Base-by-base conservation (phyloP, 257 asterid species). In the Parsonsia alboflavescens region DNA sequence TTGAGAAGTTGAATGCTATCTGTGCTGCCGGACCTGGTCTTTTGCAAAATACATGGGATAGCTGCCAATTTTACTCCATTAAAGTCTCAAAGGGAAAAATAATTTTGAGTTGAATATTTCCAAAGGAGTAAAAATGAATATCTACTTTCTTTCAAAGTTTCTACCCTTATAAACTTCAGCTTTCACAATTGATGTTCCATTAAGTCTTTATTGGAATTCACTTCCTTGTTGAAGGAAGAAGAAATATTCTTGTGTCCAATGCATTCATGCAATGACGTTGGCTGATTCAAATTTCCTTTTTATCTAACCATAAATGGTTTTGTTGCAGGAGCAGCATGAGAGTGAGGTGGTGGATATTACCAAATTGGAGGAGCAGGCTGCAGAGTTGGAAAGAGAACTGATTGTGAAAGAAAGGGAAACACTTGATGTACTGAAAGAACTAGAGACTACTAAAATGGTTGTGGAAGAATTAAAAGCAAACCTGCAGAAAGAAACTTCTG, bases 331-430 rank as follows among this genome's bases (percentile, higher is more conserved):
- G 75, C 89, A 85, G 96, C 71, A 76, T 64, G 86, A 73, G 6
- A 39, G 63, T 3, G 88, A 83, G 72, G 77, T 61, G 59, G 42
- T 82, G 75, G 93, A 86, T 81, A 82, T 88, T 75, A 84, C 69
- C 17, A 75, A 85, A 64, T 75, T 90, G 80, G 97, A 90, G 87
- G 95, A 92, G 78, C 84, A 90, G 67, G 90, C 97, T 68, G 89
- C 85, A 7, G 88, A 82, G 78, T 77, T 94, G 75, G 92, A 89
- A 76, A 81, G 76, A 72, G 92, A 89, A 77, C 86, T 93, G 11
- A 80, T 87, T 19, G 66, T 71, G 5, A 93, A 89, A 83, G 98
- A 93, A 77, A 87, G 79, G 90, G 97, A 93, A 80, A 93, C 97
- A 0, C 89, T 88, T 28, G 89, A 88, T 7, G 93, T 91, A 24